Percentiles rank a stretch among this genome's conserved stretches.
Evolutionary conservation across 2,329 filamentous ascomycete species (phyloP).

Genomic region (Ophiocordyceps unilateralis): DNA sequence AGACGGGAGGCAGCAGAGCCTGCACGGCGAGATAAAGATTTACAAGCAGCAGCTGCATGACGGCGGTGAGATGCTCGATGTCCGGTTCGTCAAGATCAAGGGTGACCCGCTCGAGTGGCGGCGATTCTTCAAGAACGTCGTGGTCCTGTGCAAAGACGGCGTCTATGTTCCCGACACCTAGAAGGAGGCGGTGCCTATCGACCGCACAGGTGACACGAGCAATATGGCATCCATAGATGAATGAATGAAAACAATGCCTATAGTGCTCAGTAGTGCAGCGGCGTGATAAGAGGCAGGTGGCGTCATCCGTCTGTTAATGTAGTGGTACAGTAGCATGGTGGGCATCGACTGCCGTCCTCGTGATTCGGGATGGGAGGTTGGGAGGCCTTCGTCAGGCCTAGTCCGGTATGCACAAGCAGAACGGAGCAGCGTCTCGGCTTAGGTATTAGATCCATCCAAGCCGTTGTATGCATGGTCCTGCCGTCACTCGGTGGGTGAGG

Average conservation of each 20-base stretch:
- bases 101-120: constrained; percentile 95
- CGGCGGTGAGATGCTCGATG: constrained; percentile 52
- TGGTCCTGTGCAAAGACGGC: constrained; percentile 69
- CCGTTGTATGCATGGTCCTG: neutral
- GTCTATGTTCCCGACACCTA: constrained; percentile 40
- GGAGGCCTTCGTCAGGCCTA: neutral
- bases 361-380: neutral
- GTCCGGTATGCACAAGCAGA: neutral
- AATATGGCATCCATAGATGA: neutral
- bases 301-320: neutral
- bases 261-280: neutral
- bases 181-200: constrained; percentile 8
- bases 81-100: constrained; percentile 85
- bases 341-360: neutral
- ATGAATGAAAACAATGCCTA: neutral
- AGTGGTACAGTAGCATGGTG: neutral
- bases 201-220: neutral
- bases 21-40: constrained; percentile 61
- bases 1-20: constrained; percentile 52
- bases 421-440: neutral
- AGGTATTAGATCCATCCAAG: neutral
- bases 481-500: constrained; percentile 11
- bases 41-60: constrained; percentile 44
- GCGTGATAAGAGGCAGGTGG: neutral
- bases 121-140: constrained; percentile 91